A percentile compares a stretch with the other conserved stretches of the same genome.
Conservation (phyloP, 176 grass and related monocot genomes). For the Bonia amplexicaulis region DNA sequence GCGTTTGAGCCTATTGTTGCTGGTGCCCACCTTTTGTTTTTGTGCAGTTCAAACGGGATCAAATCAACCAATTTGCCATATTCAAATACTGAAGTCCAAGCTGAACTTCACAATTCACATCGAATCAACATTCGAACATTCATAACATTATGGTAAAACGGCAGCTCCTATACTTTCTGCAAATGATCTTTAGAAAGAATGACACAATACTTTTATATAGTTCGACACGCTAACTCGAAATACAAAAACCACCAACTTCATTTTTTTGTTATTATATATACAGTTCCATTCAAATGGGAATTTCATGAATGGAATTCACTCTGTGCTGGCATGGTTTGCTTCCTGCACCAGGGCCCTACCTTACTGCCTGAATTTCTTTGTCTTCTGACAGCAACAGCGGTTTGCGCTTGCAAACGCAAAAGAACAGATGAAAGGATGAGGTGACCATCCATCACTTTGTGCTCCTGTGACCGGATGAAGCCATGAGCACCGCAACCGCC, state of each 20-base stretch:
- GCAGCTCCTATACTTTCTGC: background rate
- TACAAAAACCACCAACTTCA: background rate
- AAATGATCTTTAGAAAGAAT: background rate
- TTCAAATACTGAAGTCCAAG: background rate
- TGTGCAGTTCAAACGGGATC: background rate
- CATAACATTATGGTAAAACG: background rate
- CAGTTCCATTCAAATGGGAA: slow-evolving; percentile 9
- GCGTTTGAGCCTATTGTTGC: background rate
- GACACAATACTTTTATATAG: slow-evolving; percentile 1
- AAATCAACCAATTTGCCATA: background rate
- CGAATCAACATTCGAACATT: background rate
- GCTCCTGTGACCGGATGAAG: slow-evolving; percentile 83
- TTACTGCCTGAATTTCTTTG: slow-evolving; percentile 8
- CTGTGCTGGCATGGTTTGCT: background rate
- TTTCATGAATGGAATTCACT: slow-evolving; percentile 14
- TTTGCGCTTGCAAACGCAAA: background rate
- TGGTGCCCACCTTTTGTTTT: background rate
- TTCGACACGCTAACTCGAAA: background rate
- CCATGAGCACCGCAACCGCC: slow-evolving; percentile 78
- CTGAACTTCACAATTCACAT: background rate
- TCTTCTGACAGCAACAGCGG: background rate
- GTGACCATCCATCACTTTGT: slow-evolving; percentile 28
- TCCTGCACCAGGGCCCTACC: background rate
- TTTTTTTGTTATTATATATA: background rate
- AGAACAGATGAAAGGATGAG: background rate